A percentile compares a stretch with the other conserved stretches of the same genome.
Evolutionary conservation across 2,329 filamentous ascomycete species (phyloP).

Genomic region (Neonectria coccinea): DNA sequence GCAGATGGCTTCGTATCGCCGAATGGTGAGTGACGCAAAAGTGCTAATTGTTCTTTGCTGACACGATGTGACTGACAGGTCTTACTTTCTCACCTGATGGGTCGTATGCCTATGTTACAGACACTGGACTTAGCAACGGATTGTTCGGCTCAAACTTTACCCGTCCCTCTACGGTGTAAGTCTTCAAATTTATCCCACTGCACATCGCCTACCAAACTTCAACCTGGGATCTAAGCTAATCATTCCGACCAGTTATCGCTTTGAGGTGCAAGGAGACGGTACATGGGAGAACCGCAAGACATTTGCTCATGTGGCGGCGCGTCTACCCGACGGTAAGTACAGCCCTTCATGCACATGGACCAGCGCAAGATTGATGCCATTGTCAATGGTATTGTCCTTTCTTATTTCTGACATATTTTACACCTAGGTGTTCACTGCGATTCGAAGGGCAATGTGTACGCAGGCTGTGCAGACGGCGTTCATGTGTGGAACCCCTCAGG

Average conservation of each 20-base stretch:
- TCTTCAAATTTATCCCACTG: too few relatives aligned
- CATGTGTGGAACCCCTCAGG: constrained; percentile 61
- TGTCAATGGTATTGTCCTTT: background rate
- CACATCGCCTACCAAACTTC: too few relatives aligned
- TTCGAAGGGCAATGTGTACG: constrained; percentile 66
- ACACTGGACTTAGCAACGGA: constrained; percentile 60
- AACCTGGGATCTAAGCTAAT: too few relatives aligned
- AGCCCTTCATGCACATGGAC: background rate
- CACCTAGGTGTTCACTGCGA: constrained; percentile 64
- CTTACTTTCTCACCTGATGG: constrained; percentile 68
- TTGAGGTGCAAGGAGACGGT: constrained; percentile 58
- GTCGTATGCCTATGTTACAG: constrained; percentile 65
- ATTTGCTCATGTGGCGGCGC: constrained; percentile 67
- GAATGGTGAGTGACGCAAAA: constrained; percentile 56
- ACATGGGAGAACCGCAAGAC: constrained; percentile 61
- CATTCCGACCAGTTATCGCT: constrained; percentile 38
- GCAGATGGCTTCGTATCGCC: constrained; percentile 68
- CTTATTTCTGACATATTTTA: too few relatives aligned
- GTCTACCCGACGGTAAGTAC: constrained; percentile 66
- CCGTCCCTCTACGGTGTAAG: constrained; percentile 56
- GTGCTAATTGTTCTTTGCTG: background rate
- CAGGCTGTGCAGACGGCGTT: constrained; percentile 61
- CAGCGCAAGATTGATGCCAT: background rate
- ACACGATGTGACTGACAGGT: constrained; percentile 49
- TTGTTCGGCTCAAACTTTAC: constrained; percentile 56